phyloP scores from a whole-genome alignment of 495 filamentous ascomycete genomes.

The Tetracladium marchalianum region DNA sequence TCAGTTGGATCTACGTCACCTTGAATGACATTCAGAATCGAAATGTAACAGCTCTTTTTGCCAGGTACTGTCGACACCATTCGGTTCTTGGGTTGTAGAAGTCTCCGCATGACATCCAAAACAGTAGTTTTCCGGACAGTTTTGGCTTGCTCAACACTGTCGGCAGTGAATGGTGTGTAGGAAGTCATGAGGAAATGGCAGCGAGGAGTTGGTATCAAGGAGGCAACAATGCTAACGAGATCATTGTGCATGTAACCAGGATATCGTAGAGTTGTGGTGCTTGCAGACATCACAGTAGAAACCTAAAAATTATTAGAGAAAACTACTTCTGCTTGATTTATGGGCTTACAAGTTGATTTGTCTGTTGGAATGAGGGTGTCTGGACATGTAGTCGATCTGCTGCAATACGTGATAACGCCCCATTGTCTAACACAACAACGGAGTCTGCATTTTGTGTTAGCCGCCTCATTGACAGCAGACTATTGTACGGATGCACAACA shows the following conservation, averaged over 20 bases:
- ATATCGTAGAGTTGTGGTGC: constrained; percentile 90
- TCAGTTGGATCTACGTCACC: constrained; percentile 96
- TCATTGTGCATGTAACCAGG: constrained; percentile 99
- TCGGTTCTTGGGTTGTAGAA: constrained; percentile 95
- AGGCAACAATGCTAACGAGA: constrained; percentile 90
- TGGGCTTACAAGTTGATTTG: constrained; percentile 72
- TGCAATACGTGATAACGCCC: constrained; percentile 84
- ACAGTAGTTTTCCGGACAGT: constrained; percentile 97
- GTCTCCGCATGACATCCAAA: constrained; percentile 89
- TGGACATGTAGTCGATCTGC: constrained; percentile 90
- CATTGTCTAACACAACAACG: constrained; percentile 96
- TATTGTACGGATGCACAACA: constrained; percentile 97
- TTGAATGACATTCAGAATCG: constrained; percentile 96
- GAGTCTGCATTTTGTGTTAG: constrained; percentile 95
- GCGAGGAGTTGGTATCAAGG: constrained; percentile 88
- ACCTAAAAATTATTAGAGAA: constrained; percentile 32
- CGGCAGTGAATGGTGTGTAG: constrained; percentile 93
- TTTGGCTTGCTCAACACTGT: constrained; percentile 91
- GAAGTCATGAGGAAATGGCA: constrained; percentile 98
- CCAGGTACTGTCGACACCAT: constrained; percentile 96
- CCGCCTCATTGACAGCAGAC: constrained; percentile 79
- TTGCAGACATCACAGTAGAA: constrained; percentile 97
- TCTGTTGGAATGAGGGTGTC: constrained; percentile 90
- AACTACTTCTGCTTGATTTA: neutral
- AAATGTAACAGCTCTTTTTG: constrained; percentile 97